Evolutionary conservation across 106 monocot species (phyloP).

Genomic region (Dioscorea alata): DNA sequence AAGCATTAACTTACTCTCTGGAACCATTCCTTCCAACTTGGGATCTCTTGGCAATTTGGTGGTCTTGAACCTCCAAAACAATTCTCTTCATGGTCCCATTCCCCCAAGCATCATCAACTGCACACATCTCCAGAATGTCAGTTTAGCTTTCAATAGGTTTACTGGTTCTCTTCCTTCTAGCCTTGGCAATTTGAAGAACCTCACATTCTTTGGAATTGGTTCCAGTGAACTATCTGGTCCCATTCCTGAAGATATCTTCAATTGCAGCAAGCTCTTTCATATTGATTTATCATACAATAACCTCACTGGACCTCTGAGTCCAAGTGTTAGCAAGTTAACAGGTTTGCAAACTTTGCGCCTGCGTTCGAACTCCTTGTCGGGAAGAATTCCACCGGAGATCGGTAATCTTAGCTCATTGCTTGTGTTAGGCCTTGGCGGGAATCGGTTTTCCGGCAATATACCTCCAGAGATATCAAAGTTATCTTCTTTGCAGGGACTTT

Average conservation of each 20-base stretch:
- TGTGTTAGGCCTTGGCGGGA: constrained; percentile 27
- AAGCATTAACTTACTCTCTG: constrained; percentile 59
- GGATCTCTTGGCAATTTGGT: constrained; percentile 54
- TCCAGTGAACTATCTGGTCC: constrained; percentile 39
- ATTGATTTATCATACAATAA: constrained; percentile 37
- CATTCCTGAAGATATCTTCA: constrained; percentile 65
- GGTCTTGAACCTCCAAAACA: constrained; percentile 37
- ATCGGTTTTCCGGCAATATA: constrained; percentile 46
- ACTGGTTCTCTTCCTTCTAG: constrained; percentile 43
- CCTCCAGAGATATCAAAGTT: constrained; percentile 55
- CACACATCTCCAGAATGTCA: constrained; percentile 41
- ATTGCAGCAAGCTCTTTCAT: constrained; percentile 38
- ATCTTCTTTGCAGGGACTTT: constrained; percentile 48
- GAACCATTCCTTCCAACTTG: constrained; percentile 50
- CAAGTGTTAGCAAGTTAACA: constrained; percentile 32
- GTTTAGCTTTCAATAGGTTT: constrained; percentile 37
- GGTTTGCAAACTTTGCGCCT: constrained; percentile 28
- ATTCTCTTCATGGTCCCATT: constrained; percentile 46
- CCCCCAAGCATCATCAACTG: constrained; percentile 68
- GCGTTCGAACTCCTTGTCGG: constrained; percentile 45
- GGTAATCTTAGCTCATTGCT: constrained; percentile 46
- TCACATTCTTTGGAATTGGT: constrained; percentile 42
- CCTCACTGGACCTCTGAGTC: constrained; percentile 46
- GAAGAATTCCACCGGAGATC: constrained; percentile 56
- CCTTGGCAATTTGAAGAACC: constrained; percentile 43